phyloP scores from a whole-genome alignment of 495 filamentous ascomycete genomes.

The Neurospora sp. region DNA sequence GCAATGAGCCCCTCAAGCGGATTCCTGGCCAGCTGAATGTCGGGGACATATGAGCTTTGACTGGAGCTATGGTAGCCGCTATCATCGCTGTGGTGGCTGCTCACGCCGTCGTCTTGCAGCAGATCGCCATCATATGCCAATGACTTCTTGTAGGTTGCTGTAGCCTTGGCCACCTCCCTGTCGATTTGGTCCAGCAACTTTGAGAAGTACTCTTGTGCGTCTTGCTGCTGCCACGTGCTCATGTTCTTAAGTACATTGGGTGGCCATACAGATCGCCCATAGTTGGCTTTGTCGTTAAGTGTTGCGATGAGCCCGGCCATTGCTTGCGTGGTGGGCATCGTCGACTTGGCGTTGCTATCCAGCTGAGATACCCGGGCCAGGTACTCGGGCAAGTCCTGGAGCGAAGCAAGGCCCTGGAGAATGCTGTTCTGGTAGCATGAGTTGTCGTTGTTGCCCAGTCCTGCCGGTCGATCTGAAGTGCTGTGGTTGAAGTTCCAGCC shows the following conservation, averaged over 20 bases:
- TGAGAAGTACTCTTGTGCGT: conserved; percentile 95
- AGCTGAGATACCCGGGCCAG: conserved; percentile 29
- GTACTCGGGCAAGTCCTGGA: conserved; percentile 50
- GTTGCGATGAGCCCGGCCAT: conserved; percentile 53
- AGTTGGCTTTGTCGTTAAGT: conserved; percentile 55
- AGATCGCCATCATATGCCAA: conserved; percentile 1
- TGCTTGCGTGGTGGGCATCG: conserved; percentile 30
- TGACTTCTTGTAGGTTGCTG: conserved; percentile 3
- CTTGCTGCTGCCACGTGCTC: conserved; percentile 92
- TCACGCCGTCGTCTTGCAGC: conserved; percentile 22
- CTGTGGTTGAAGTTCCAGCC: conserved; percentile 25
- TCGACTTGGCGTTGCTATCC: conserved; percentile 16
- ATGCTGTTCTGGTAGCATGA: conserved; percentile 98
- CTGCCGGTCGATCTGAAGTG: conserved; percentile 47
- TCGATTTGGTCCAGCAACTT: conserved; percentile 83
- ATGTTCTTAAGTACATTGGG: conserved; percentile 69
- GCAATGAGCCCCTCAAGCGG: conserved; percentile 84
- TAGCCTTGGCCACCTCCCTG: conserved; percentile 52
- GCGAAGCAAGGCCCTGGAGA: conserved; percentile 73
- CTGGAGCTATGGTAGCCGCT: conserved; percentile 36
- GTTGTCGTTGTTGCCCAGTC: conserved; percentile 84
- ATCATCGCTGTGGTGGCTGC: conserved; percentile 37
- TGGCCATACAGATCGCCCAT: conserved; percentile 67
- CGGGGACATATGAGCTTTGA: conserved; percentile 12
- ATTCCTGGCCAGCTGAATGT: conserved; percentile 24